phyloP scores from a whole-genome alignment of 768 basidiomycete genomes.

The Mycena alexandri region DNA sequence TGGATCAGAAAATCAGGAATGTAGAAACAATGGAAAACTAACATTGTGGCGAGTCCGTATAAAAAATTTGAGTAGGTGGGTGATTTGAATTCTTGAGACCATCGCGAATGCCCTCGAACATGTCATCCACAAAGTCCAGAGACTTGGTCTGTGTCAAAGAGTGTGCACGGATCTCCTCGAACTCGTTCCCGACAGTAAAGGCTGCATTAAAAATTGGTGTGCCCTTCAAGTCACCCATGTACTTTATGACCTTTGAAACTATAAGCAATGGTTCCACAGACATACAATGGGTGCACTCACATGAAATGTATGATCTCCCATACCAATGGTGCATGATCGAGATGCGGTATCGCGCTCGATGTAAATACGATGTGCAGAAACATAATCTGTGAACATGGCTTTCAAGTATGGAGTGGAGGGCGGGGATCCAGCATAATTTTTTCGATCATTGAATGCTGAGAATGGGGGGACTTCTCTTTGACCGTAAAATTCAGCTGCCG shows the following conservation, averaged over 20 bases:
- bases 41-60: conserved; percentile 21
- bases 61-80: conserved; percentile 10
- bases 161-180: conserved; percentile 10
- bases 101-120: neutral
- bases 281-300: neutral
- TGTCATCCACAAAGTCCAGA: neutral
- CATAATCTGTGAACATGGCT: conserved; percentile 9
- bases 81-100: neutral
- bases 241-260: conserved; percentile 5
- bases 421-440: conserved; percentile 12
- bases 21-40: neutral
- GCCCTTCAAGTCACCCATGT: conserved; percentile 22
- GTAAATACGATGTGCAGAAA: conserved; percentile 6
- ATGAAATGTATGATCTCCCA: conserved; percentile 16
- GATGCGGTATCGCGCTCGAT: conserved; percentile 10
- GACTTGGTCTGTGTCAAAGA: conserved; percentile 5
- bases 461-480: neutral
- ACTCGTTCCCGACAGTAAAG: conserved; percentile 2
- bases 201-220: conserved; percentile 10
- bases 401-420: conserved; percentile 6
- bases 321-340: neutral
- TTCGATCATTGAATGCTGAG: conserved; percentile 1
- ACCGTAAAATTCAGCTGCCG: conserved; percentile 9
- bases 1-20: neutral
- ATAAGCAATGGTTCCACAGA: neutral